Evolutionary conservation across 306 rosid genomes (phyloP), one percentile per base, ranked within the genome.

Genomic region (Fagus sylvatica): DNA sequence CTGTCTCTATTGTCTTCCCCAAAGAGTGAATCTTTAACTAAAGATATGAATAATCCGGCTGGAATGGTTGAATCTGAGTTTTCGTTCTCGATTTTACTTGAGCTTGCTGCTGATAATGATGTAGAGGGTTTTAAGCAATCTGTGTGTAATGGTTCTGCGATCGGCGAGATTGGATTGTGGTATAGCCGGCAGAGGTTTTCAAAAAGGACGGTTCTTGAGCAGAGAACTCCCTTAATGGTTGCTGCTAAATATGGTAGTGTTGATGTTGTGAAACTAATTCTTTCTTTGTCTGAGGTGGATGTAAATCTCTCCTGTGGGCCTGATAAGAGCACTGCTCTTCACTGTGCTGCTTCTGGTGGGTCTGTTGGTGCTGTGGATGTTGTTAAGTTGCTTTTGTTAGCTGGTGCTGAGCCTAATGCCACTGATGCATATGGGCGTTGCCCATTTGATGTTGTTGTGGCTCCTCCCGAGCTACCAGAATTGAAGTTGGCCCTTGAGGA

Each of bases 321-420:
- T 5, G 91, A 84, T 70, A 84, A 85, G 74, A 91, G 88, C 82
- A 93, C 98, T 64, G 96, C 97, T 37, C 98, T 93, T 83, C 98
- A 91, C 70, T 93, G 98, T 87, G 98, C 97, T 81, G 91, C 97
- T 17, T 91, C 93, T 1, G 86, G 98, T 39, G 98, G 98, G 34
- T 88, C 98, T 19, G 46, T 78, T 67, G 84, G 90, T 68, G 96
- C 88, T 0, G 81, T 80, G 70, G 93, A 80, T 57, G 84, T 78
- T 75, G 86, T 93, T 5, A 89, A 87, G 83, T 81, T 93, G 65
- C 98, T 93, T 76, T 39, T 93, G 69, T 75, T 85, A 5, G 86
- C 91, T 70, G 97, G 98, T 73, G 96, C 97, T 73, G 86, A 91
- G 79, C 79, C 79, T 36, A 77, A 42, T 80, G 62, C 33, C 36